Conservation (phyloP, 2,329 filamentous ascomycete species). For the Aspergillus carbonarius region DNA sequence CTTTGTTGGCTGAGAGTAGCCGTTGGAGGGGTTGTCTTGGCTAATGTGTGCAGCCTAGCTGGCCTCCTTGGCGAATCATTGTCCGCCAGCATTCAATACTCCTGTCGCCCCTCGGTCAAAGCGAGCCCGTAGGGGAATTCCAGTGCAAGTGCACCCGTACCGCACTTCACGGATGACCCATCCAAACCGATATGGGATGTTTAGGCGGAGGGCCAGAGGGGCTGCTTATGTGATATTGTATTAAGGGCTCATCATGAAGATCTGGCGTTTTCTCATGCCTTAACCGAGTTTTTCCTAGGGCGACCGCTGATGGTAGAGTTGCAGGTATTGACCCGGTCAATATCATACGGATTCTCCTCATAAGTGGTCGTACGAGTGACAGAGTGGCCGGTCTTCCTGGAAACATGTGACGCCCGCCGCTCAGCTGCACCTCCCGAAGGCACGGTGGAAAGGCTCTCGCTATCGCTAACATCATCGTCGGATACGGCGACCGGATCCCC, state of each 20-base stretch:
- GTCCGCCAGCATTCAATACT: no score
- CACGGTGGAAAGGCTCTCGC: constrained; percentile 12
- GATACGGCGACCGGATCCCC: neutral
- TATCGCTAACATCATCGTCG: neutral
- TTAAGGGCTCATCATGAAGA: neutral
- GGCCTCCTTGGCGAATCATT: no score
- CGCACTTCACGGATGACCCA: neutral
- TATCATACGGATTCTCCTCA: constrained; percentile 47
- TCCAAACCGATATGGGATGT: neutral
- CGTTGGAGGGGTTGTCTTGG: no score
- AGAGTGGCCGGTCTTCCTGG: constrained; percentile 14
- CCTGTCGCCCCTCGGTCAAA: no score
- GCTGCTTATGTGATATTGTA: neutral
- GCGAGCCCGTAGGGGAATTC: no score
- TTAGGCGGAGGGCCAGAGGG: neutral
- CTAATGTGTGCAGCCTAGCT: no score
- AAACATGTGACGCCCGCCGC: constrained; percentile 15
- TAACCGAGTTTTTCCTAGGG: constrained; percentile 2
- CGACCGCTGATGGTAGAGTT: constrained; percentile 27
- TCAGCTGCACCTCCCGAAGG: constrained; percentile 17
- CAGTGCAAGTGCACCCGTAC: neutral
- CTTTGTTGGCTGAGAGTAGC: no score
- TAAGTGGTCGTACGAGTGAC: constrained; percentile 34
- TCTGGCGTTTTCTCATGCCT: neutral
- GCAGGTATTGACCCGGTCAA: constrained; percentile 45